phyloP scores from a whole-genome alignment of 768 basidiomycete genomes.

The Amanita jacksonii region DNA sequence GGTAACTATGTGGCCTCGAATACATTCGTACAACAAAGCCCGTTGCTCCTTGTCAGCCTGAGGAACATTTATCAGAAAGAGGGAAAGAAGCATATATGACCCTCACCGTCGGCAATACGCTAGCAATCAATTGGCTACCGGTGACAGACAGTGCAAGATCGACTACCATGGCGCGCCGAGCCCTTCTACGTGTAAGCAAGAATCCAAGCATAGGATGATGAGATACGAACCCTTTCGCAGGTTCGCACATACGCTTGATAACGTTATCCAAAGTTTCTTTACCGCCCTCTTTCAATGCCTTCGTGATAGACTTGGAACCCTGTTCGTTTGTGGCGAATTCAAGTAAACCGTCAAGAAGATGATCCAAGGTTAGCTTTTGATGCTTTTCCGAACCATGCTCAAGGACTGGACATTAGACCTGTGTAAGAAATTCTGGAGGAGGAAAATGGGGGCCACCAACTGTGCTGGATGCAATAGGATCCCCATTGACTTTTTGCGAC shows the following conservation, averaged over 20 bases:
- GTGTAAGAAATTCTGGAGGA: background rate
- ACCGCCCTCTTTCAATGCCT: slow-evolving; percentile 80
- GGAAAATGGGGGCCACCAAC: slow-evolving; percentile 31
- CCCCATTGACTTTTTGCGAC: slow-evolving; percentile 88
- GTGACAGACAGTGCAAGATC: slow-evolving; percentile 78
- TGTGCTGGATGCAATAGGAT: slow-evolving; percentile 79
- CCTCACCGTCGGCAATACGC: slow-evolving; percentile 65
- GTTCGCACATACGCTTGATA: slow-evolving; percentile 78
- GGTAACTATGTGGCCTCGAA: slow-evolving; percentile 80
- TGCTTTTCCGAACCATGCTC: slow-evolving; percentile 78
- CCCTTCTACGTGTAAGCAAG: slow-evolving; percentile 15
- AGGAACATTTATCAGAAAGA: slow-evolving; percentile 7
- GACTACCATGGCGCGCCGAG: slow-evolving; percentile 77
- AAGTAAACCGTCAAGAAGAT: slow-evolving; percentile 64
- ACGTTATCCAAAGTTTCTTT: slow-evolving; percentile 66
- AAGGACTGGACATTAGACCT: slow-evolving; percentile 45
- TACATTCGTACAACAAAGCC: slow-evolving; percentile 73
- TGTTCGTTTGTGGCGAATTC: slow-evolving; percentile 79
- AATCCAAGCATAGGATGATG: background rate
- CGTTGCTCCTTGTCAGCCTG: slow-evolving; percentile 86
- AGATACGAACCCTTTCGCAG: slow-evolving; percentile 56
- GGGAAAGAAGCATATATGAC: background rate
- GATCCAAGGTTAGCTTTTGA: slow-evolving; percentile 67
- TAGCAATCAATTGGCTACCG: slow-evolving; percentile 80
- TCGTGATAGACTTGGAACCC: slow-evolving; percentile 80